phyloP scores from a whole-genome alignment of 2,329 filamentous ascomycete species.

The Alternaria gansuensis region DNA sequence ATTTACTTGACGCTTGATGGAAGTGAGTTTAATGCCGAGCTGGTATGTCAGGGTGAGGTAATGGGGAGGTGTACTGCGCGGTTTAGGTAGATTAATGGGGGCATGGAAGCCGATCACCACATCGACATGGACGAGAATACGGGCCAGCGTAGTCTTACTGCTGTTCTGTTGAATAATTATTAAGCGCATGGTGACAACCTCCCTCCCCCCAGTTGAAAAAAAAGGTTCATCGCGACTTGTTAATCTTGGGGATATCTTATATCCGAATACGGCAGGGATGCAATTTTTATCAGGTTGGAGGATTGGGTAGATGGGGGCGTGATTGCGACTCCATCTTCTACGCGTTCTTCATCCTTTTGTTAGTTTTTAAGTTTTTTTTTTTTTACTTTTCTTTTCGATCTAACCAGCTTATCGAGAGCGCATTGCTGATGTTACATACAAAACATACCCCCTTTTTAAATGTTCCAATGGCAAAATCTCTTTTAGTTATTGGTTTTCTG shows the following conservation, averaged over 20 bases:
- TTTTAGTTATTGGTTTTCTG: too few species aligned
- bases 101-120: background rate
- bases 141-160: too few species aligned
- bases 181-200: too few species aligned
- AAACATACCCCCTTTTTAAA: background rate
- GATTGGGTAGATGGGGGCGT: background rate
- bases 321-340: conserved; percentile 2
- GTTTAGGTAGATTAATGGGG: conserved; percentile 67
- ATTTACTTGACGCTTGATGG: conserved; percentile 90
- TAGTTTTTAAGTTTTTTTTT: background rate
- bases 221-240: background rate
- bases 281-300: background rate
- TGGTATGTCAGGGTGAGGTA: conserved; percentile 98
- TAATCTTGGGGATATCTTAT: conserved; percentile 2
- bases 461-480: background rate
- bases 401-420: background rate
- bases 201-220: too few species aligned
- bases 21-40: conserved; percentile 95
- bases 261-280: background rate
- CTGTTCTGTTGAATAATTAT: too few species aligned
- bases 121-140: too few species aligned
- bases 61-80: conserved; percentile 96
- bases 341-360: background rate
- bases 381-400: background rate
- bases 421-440: background rate